Evolutionary conservation across 805 yeast genomes (phyloP).

Genomic region (Kluyveromyces lactis): DNA sequence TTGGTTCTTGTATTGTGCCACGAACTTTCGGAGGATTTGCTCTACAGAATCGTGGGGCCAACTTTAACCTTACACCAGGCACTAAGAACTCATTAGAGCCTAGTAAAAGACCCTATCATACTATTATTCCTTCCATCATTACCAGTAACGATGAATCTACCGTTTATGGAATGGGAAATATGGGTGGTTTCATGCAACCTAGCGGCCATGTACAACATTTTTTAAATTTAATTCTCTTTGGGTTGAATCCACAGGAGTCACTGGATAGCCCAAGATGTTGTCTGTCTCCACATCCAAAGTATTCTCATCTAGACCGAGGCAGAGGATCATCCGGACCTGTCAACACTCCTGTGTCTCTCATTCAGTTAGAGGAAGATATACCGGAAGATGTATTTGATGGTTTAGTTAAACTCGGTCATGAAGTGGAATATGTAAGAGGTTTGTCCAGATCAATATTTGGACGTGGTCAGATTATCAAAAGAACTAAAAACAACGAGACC

Average conservation of each 20-base stretch:
- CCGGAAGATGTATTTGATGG: constrained; percentile 36
- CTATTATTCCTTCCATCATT: too few relatives aligned
- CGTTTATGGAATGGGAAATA: too few relatives aligned
- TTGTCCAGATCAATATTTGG: constrained; percentile 43
- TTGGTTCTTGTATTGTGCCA: too few relatives aligned
- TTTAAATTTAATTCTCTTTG: constrained; percentile 52
- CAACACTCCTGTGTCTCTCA: constrained; percentile 47
- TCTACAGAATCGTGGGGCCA: too few relatives aligned
- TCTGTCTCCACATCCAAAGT: constrained; percentile 43
- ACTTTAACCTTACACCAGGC: too few relatives aligned
- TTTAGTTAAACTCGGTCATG: constrained; percentile 50
- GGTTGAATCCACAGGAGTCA: constrained; percentile 62
- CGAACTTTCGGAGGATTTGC: too few relatives aligned
- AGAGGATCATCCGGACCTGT: constrained; percentile 60
- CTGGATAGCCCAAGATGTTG: constrained; percentile 71
- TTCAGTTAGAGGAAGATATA: constrained; percentile 60
- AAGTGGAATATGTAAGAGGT: constrained; percentile 36
- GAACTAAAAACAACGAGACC: constrained; percentile 27
- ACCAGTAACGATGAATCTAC: too few relatives aligned
- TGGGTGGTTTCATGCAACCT: too few relatives aligned
- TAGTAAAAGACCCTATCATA: too few relatives aligned
- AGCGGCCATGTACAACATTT: too few relatives aligned
- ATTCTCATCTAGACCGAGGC: constrained; percentile 40
- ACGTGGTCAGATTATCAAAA: constrained; percentile 65
- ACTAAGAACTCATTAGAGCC: too few relatives aligned